Evolutionary conservation across 2,329 filamentous ascomycete genomes (phyloP).

Genomic region (Aspergillus neotritici): DNA sequence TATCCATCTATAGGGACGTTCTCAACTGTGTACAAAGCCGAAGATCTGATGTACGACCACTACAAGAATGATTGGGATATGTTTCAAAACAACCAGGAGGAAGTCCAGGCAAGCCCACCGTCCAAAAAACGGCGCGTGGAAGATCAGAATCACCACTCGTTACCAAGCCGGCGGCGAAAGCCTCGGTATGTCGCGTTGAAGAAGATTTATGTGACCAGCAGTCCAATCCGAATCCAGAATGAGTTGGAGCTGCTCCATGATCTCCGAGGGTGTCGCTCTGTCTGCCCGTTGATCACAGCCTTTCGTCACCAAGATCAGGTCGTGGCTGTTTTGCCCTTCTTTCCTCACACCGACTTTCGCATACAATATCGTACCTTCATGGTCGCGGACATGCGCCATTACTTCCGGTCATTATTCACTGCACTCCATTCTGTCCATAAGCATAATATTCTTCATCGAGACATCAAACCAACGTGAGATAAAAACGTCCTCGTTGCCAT

Average conservation of each 20-base stretch:
- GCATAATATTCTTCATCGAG: conserved; percentile 80
- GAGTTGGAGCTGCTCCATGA: conserved; percentile 91
- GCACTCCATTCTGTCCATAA: conserved; percentile 79
- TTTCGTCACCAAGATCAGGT: conserved; percentile 93
- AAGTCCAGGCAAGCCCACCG: conserved; percentile 66
- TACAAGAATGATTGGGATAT: conserved; percentile 86
- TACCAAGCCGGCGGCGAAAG: conserved; percentile 40
- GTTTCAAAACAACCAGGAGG: conserved; percentile 54
- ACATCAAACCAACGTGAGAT: conserved; percentile 81
- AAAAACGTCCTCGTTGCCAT: not conserved
- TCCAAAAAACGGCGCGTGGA: conserved; percentile 50
- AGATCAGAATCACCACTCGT: conserved; percentile 28
- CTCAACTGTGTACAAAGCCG: conserved; percentile 97
- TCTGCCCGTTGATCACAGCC: conserved; percentile 95
- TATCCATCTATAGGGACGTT: conserved; percentile 68
- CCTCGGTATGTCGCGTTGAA: conserved; percentile 91
- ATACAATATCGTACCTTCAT: conserved; percentile 86
- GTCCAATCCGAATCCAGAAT: conserved; percentile 86
- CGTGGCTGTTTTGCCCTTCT: conserved; percentile 89
- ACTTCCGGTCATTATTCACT: conserved; percentile 81
- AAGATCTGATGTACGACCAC: conserved; percentile 78
- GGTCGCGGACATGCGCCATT: conserved; percentile 77
- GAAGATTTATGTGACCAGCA: conserved; percentile 98
- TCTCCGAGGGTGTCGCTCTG: conserved; percentile 71
- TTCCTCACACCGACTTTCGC: conserved; percentile 89